These are phyloP conservation scores for Plicaturopsis crispa DNA, from an alignment of 768 basidiomycete species.

Conservation along the genomic window DNA sequence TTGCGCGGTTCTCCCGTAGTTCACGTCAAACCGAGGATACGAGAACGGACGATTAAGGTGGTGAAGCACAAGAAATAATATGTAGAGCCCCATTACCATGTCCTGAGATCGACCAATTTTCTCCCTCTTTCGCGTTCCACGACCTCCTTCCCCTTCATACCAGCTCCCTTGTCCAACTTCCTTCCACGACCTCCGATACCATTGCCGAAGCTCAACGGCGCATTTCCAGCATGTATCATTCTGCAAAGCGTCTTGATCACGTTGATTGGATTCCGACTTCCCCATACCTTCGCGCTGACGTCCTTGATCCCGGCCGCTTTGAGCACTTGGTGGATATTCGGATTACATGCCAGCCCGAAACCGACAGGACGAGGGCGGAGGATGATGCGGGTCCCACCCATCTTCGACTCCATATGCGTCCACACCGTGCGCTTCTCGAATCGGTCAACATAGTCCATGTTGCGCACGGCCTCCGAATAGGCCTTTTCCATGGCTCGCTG, in stretches of 20 bases:
- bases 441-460: conserved; percentile 90
- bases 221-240: conserved; percentile 80
- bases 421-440: conserved; percentile 94
- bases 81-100: too few species aligned
- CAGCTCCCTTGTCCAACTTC: conserved; percentile 68
- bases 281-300: conserved; percentile 91
- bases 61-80: too few species aligned
- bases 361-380: conserved; percentile 81
- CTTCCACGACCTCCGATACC: conserved; percentile 69
- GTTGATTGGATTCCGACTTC: conserved; percentile 78
- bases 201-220: conserved; percentile 75
- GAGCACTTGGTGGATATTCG: conserved; percentile 80
- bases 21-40: too few species aligned
- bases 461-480: conserved; percentile 65
- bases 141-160: conserved; percentile 49
- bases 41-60: too few species aligned
- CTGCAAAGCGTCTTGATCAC: conserved; percentile 82
- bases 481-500: conserved; percentile 49
- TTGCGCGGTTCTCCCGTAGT: too few species aligned
- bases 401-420: conserved; percentile 82
- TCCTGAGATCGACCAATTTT: conserved; percentile 43
- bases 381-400: conserved; percentile 74
- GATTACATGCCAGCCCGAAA: conserved; percentile 88
- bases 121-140: conserved; percentile 58
- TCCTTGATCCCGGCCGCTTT: conserved; percentile 95